Evolutionary conservation across 768 basidiomycete species (phyloP).

Genomic region (Russula sp.): DNA sequence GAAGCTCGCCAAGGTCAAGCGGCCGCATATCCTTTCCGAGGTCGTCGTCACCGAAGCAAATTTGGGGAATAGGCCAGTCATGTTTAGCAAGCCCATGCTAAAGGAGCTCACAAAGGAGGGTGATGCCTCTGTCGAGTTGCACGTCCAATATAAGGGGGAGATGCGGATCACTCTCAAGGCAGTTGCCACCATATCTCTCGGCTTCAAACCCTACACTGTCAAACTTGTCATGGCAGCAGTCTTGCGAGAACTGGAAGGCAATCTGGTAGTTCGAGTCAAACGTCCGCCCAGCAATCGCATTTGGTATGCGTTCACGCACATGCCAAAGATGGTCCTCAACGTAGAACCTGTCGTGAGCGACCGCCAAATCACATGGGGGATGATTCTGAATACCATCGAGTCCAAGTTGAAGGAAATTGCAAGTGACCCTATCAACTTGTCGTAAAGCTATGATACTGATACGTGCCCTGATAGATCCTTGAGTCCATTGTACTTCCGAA

Average conservation of each 20-base stretch:
- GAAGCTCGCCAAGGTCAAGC: conserved; percentile 89
- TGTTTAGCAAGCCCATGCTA: conserved; percentile 95
- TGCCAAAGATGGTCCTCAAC: conserved; percentile 82
- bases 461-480: conserved; percentile 56
- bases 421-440: conserved; percentile 34
- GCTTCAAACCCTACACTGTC: conserved; percentile 87
- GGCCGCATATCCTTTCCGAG: conserved; percentile 80
- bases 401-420: conserved; percentile 85
- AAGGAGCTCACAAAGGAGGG: conserved; percentile 96
- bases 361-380: conserved; percentile 89
- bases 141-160: conserved; percentile 81
- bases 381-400: conserved; percentile 90
- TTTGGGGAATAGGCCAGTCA: conserved; percentile 79
- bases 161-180: conserved; percentile 88
- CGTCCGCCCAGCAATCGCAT: conserved; percentile 93
- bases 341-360: conserved; percentile 95
- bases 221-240: conserved; percentile 88
- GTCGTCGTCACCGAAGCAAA: conserved; percentile 86
- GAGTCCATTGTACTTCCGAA: conserved; percentile 95
- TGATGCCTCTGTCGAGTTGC: conserved; percentile 85
- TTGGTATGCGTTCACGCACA: conserved; percentile 93
- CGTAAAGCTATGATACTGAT: conserved; percentile 18
- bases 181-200: conserved; percentile 81
- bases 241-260: conserved; percentile 86
- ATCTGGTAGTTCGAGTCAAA: conserved; percentile 85